These are phyloP conservation scores for Phyllosticta citribraziliensis DNA, from an alignment of 2,329 filamentous ascomycete genomes.

Conservation along the genomic window DNA sequence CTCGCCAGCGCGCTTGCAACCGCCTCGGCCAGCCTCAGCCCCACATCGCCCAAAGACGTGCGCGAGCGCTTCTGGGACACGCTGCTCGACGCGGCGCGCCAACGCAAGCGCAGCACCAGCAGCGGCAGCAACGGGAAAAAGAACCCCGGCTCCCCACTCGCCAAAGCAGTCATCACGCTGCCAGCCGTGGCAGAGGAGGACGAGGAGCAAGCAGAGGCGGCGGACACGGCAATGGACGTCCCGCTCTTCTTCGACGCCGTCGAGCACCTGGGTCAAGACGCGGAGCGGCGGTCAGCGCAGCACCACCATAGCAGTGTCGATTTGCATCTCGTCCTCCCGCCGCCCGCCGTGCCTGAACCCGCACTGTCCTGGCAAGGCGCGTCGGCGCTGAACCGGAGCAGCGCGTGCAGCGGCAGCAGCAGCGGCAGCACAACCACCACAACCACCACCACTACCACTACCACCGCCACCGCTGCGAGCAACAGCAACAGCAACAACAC, in stretches of 20 bases:
- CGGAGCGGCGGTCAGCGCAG: too few relatives aligned
- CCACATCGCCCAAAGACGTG: constrained; percentile 10
- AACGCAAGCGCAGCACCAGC: constrained; percentile 13
- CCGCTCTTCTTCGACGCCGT: not conserved
- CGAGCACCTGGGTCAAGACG: not conserved
- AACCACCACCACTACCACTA: too few relatives aligned
- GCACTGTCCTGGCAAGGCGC: not conserved
- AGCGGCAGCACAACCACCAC: too few relatives aligned
- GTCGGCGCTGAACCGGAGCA: not conserved
- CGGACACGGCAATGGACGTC: not conserved
- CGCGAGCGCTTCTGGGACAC: constrained; percentile 19
- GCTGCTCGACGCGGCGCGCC: constrained; percentile 19
- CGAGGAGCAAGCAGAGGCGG: not conserved
- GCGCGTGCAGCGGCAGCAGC: not conserved
- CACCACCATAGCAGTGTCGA: too few relatives aligned
- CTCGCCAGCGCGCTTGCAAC: not conserved
- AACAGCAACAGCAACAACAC: not conserved
- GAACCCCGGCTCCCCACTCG: not conserved
- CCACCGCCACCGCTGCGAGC: too few relatives aligned
- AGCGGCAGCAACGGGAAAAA: not conserved
- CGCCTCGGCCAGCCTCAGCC: constrained; percentile 13
- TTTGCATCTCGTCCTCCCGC: not conserved
- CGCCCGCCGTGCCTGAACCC: not conserved
- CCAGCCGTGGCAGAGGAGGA: not conserved
- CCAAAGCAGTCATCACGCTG: not conserved